Conservation (phyloP, 2,329 filamentous ascomycete genomes). For the Lachnellula willkommii region DNA sequence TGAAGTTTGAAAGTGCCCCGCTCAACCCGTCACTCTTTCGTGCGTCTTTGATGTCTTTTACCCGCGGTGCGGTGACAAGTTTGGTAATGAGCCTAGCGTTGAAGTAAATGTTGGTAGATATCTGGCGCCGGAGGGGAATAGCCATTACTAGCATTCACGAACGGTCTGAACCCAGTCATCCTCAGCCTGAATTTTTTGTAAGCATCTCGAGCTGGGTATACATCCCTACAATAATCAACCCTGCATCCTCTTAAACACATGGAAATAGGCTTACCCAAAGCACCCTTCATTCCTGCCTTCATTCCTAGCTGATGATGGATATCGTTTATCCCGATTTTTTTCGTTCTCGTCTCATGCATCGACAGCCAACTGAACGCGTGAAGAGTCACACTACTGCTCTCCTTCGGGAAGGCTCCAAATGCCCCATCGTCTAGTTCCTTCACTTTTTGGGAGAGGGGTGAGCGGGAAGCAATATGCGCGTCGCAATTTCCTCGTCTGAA, state of each 20-base stretch:
- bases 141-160: no score
- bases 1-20: no score
- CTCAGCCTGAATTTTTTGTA: conserved; percentile 28
- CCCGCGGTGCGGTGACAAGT: conserved; percentile 9
- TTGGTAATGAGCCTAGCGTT: conserved; percentile 24
- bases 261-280: neutral
- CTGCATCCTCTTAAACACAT: neutral
- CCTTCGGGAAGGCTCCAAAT: no score
- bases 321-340: neutral
- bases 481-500: no score
- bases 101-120: conserved; percentile 38
- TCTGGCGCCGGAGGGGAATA: conserved; percentile 41
- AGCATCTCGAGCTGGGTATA: neutral
- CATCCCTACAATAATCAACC: neutral
- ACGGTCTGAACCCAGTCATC: conserved; percentile 1
- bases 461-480: no score
- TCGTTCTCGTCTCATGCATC: no score
- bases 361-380: no score
- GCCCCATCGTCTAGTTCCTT: no score
- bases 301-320: neutral
- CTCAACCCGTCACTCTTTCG: neutral
- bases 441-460: no score
- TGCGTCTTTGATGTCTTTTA: conserved; percentile 17
- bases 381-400: no score
- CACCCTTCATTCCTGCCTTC: neutral